Evolutionary conservation across 2,329 filamentous ascomycete species (phyloP).

Genomic region (Pseudopithomyces maydicus): DNA sequence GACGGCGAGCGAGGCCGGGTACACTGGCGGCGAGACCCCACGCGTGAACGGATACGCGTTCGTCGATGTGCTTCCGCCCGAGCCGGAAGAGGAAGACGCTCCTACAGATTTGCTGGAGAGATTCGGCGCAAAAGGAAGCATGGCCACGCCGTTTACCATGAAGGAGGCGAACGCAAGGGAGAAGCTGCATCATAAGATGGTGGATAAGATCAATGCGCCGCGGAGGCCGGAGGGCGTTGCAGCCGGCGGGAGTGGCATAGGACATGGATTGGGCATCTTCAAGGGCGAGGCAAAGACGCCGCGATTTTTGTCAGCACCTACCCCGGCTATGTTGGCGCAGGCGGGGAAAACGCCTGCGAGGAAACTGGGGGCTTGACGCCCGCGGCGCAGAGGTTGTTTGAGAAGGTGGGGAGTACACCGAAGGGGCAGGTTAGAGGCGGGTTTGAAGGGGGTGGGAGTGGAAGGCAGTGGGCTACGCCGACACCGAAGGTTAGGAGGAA

Average conservation of each 20-base stretch:
- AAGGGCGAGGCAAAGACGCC: slow-evolving; percentile 50
- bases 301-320: slow-evolving; percentile 74
- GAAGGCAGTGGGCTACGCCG: slow-evolving; percentile 34
- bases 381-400: slow-evolving; percentile 64
- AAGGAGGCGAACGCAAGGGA: slow-evolving; percentile 77
- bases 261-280: slow-evolving; percentile 33
- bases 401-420: slow-evolving; percentile 39
- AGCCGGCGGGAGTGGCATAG: slow-evolving; percentile 45
- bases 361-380: slow-evolving; percentile 69
- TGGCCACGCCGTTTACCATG: slow-evolving; percentile 68
- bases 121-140: slow-evolving; percentile 42
- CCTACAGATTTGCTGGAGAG: slow-evolving; percentile 51
- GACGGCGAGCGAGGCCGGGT: slow-evolving; percentile 66
- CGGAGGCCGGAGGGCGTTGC: not conserved
- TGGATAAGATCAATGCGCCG: slow-evolving; percentile 46
- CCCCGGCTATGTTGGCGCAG: slow-evolving; percentile 72
- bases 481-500: slow-evolving; percentile 29
- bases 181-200: slow-evolving; percentile 69
- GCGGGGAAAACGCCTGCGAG: slow-evolving; percentile 38
- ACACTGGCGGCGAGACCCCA: slow-evolving; percentile 76
- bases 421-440: slow-evolving; percentile 19
- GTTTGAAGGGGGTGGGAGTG: slow-evolving; percentile 22
- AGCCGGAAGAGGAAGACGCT: slow-evolving; percentile 54
- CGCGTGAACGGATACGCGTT: slow-evolving; percentile 93
- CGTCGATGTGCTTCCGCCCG: slow-evolving; percentile 90